Conservation (phyloP, 1,284 basidiomycete species). For the Hymenochaete sp. region DNA sequence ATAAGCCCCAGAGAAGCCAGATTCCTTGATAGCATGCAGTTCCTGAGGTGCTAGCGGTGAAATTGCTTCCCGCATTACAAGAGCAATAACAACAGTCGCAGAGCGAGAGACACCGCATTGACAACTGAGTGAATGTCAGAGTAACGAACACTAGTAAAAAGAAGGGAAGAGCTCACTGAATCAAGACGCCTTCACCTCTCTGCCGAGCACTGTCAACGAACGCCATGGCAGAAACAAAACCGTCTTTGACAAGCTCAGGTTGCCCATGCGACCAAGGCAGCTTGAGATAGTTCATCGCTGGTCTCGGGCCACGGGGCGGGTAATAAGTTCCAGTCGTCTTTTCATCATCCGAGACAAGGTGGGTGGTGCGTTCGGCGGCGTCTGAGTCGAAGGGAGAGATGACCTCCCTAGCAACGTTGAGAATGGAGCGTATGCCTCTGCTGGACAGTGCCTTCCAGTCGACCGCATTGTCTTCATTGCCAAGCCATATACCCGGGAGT, state of each 20-base stretch:
- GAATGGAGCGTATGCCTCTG: constrained; percentile 69
- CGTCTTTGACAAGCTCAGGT: constrained; percentile 70
- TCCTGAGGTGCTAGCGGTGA: constrained; percentile 60
- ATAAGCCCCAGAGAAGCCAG: constrained; percentile 88
- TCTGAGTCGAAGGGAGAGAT: constrained; percentile 61
- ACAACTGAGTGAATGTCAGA: constrained; percentile 45
- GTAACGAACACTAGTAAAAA: constrained; percentile 11
- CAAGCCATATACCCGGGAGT: constrained; percentile 85
- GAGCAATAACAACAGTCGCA: constrained; percentile 86
- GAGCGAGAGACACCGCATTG: constrained; percentile 95
- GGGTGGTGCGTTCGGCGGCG: constrained; percentile 37
- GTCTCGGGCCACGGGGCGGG: constrained; percentile 61
- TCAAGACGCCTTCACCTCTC: constrained; percentile 70
- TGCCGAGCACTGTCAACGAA: constrained; percentile 74
- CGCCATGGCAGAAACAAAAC: constrained; percentile 71
- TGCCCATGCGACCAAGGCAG: constrained; percentile 93
- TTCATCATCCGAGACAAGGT: constrained; percentile 48
- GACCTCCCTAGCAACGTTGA: constrained; percentile 96
- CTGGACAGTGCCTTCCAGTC: constrained; percentile 67
- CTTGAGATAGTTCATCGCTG: constrained; percentile 84
- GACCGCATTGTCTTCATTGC: constrained; percentile 87
- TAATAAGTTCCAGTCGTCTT: constrained; percentile 6
- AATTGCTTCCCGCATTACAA: constrained; percentile 90
- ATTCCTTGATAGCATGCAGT: constrained; percentile 62
- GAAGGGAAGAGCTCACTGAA: constrained; percentile 60